These are phyloP conservation scores for Bipolaris gigantea DNA, from an alignment of 2,329 filamentous ascomycete species.

Conservation along the genomic window DNA sequence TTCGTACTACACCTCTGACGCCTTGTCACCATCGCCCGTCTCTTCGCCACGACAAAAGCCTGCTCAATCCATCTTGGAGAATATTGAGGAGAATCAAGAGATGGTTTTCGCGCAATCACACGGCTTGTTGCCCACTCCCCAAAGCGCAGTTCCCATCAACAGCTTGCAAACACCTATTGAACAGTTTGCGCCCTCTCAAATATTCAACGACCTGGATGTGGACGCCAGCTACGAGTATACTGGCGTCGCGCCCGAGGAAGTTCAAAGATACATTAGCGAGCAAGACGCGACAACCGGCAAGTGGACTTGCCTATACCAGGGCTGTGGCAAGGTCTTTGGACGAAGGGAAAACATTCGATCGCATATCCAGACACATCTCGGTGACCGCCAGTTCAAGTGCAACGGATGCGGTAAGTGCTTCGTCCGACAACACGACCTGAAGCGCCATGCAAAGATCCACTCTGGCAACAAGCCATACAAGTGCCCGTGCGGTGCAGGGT, in stretches of 20 bases:
- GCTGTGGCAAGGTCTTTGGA: slow-evolving; percentile 89
- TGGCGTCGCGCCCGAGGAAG: slow-evolving; percentile 81
- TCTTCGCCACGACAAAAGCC: slow-evolving; percentile 42
- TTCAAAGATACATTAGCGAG: slow-evolving; percentile 53
- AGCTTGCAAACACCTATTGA: slow-evolving; percentile 20
- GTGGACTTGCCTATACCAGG: slow-evolving; percentile 59
- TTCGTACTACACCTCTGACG: slow-evolving; percentile 55
- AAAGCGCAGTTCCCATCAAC: slow-evolving; percentile 26
- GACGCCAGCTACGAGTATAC: slow-evolving; percentile 72
- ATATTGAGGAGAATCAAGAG: slow-evolving; percentile 39
- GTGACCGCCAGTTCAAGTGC: slow-evolving; percentile 93
- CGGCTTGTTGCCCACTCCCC: slow-evolving; percentile 30
- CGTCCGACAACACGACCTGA: slow-evolving; percentile 94
- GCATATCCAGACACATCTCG: slow-evolving; percentile 96
- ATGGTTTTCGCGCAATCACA: slow-evolving; percentile 38
- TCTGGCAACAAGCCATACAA: slow-evolving; percentile 94
- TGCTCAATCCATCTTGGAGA: slow-evolving; percentile 41
- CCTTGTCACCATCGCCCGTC: slow-evolving; percentile 50
- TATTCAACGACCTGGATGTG: slow-evolving; percentile 53
- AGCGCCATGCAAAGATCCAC: slow-evolving; percentile 96
- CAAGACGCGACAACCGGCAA: slow-evolving; percentile 49
- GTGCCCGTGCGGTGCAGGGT: slow-evolving; percentile 91
- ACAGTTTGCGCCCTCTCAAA: slow-evolving; percentile 23
- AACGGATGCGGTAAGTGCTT: slow-evolving; percentile 94
- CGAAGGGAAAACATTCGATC: slow-evolving; percentile 98